These are phyloP conservation scores for Saccharomyces paradoxus DNA, from an alignment of 805 yeast genomes.

Conservation along the genomic window DNA sequence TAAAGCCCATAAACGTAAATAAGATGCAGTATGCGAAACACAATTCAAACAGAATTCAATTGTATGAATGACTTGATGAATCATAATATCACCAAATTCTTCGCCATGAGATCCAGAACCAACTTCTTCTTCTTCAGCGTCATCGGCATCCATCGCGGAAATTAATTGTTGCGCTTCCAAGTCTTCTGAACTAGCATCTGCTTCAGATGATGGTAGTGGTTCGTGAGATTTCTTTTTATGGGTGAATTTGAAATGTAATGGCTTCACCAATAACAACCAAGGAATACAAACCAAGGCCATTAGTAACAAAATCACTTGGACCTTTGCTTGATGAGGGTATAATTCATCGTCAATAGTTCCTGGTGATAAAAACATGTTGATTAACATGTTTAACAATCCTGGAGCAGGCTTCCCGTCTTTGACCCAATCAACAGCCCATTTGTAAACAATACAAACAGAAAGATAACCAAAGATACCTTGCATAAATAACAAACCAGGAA, in stretches of 20 bases:
- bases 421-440: conserved; percentile 69
- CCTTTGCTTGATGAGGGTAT: conserved; percentile 54
- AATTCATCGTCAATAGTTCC: conserved; percentile 59
- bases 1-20: conserved; percentile 69
- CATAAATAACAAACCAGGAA: conserved; percentile 70
- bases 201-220: conserved; percentile 15
- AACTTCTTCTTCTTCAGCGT: conserved; percentile 35
- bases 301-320: conserved; percentile 49
- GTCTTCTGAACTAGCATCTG: conserved; percentile 12
- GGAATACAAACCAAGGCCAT: conserved; percentile 65
- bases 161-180: neutral
- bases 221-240: conserved; percentile 28
- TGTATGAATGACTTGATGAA: conserved; percentile 74
- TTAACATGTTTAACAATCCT: conserved; percentile 64
- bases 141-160: conserved; percentile 2
- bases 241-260: conserved; percentile 40
- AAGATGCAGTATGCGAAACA: conserved; percentile 75
- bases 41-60: conserved; percentile 74
- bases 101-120: conserved; percentile 37
- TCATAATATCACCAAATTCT: conserved; percentile 60
- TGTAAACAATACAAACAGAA: conserved; percentile 57
- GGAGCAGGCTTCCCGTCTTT: conserved; percentile 58
- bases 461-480: conserved; percentile 69
- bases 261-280: conserved; percentile 61
- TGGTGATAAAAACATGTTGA: conserved; percentile 68